These are phyloP conservation scores for Paramecium pentaurelia DNA, from an alignment of 73 alveolate genomes.

Conservation along the genomic window DNA sequence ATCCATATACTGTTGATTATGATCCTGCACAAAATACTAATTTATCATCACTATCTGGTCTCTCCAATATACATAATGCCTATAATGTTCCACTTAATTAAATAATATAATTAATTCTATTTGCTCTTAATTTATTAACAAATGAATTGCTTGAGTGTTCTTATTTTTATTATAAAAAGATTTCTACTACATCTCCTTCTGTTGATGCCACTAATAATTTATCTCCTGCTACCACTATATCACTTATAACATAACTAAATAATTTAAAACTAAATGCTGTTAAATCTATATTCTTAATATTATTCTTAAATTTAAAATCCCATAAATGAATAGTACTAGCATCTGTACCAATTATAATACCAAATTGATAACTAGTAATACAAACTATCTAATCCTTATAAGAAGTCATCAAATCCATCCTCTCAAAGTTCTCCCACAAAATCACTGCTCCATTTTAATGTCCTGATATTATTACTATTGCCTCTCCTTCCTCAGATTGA, in stretches of 20 bases:
- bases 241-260: slow-evolving; percentile 58
- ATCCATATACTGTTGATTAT: slow-evolving; percentile 58
- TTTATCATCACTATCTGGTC: slow-evolving; percentile 64
- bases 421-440: slow-evolving; percentile 54
- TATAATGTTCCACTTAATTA: slow-evolving; percentile 49
- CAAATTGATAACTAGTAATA: slow-evolving; percentile 45
- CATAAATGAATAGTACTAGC: slow-evolving; percentile 54
- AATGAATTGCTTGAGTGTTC: slow-evolving; percentile 52
- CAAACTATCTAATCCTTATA: slow-evolving; percentile 50
- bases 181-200: slow-evolving; percentile 58
- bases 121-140: slow-evolving; percentile 56
- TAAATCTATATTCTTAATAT: slow-evolving; percentile 50
- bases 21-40: slow-evolving; percentile 63
- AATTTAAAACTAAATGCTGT: slow-evolving; percentile 59
- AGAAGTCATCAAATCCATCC: slow-evolving; percentile 1
- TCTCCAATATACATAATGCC: slow-evolving; percentile 58
- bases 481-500: slow-evolving; percentile 46
- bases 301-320: slow-evolving; percentile 52
- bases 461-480: slow-evolving; percentile 45
- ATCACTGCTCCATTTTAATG: slow-evolving; percentile 54
- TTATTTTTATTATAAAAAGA: slow-evolving; percentile 28
- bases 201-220: slow-evolving; percentile 51
- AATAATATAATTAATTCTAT: slow-evolving; percentile 49
- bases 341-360: slow-evolving; percentile 57
- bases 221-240: slow-evolving; percentile 60